These are phyloP conservation scores for Raffaelea ambrosiae DNA, from an alignment of 2,329 filamentous ascomycete genomes.

Conservation along the genomic window DNA sequence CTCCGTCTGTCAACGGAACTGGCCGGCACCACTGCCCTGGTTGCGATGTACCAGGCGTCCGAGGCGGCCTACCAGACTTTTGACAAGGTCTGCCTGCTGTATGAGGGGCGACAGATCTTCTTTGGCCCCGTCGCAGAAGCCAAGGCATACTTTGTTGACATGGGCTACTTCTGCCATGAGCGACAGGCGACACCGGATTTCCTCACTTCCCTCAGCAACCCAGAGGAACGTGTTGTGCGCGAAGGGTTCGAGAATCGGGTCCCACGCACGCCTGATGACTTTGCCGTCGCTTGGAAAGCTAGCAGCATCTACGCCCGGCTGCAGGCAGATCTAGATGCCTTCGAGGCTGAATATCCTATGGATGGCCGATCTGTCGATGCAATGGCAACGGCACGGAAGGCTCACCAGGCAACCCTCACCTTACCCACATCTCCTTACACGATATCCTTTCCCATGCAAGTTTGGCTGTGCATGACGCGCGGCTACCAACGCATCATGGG, in stretches of 20 bases:
- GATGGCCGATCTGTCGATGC: constrained; percentile 42
- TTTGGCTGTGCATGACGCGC: constrained; percentile 69
- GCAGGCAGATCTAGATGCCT: constrained; percentile 44
- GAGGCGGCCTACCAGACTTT: constrained; percentile 46
- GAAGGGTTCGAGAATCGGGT: constrained; percentile 48
- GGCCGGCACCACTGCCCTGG: constrained; percentile 16
- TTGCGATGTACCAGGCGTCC: constrained; percentile 36
- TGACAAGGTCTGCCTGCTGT: constrained; percentile 71
- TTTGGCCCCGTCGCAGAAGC: constrained; percentile 55
- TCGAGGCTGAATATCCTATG: constrained; percentile 44
- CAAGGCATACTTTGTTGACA: constrained; percentile 55
- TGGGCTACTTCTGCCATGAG: constrained; percentile 54
- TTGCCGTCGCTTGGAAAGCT: constrained; percentile 48
- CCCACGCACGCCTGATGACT: constrained; percentile 53
- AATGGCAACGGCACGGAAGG: constrained; percentile 43
- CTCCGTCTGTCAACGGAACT: constrained; percentile 59
- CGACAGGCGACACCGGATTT: constrained; percentile 68
- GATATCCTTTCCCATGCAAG: constrained; percentile 65
- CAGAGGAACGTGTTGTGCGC: constrained; percentile 60
- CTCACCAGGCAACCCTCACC: constrained; percentile 55
- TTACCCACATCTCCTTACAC: constrained; percentile 72
- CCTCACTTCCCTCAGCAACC: constrained; percentile 66
- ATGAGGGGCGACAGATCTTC: constrained; percentile 58
- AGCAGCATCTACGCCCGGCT: constrained; percentile 41
- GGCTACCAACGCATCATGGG: constrained; percentile 68